Evolutionary conservation across 1,139 yeast species (phyloP), one percentile per base, ranked within the genome.

Genomic region (Casaregolazyma suthepensis): DNA sequence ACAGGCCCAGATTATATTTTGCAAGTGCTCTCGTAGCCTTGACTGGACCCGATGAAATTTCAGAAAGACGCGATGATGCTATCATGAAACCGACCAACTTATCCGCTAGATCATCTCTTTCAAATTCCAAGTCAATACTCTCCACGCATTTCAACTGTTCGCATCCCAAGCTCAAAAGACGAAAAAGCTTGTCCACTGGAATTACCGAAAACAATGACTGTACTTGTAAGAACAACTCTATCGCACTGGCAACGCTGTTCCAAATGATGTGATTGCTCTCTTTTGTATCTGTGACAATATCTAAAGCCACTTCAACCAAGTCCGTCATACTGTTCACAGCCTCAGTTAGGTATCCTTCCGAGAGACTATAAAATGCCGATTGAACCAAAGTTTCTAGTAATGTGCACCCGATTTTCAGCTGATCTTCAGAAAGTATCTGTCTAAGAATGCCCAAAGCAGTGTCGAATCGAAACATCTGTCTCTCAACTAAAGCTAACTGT

Each of bases 1-100:
- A 76, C 35, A 85, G 67, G 1, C 95, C 96, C 37, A 88, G 68
- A 63, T 91, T 90, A 67, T 80, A 87, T 68, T 79, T 76, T 1
- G 80, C 74, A 12, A 83, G 75, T 0, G 96, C 81, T 68, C 62
- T 62, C 20, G 65, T 59, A 6, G 63, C 54, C 45, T 57, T 58
- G 15, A 63, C 62, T 5, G 55, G 7, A 57, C 63, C n/a, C 75
- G 75, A 45, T 72, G 59, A 43, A 59, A 61, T 42, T 57, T 64
- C 43, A 69, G 68, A 43, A 68, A 72, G 38, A 52, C 63, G 59
- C 50, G 61, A 58, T 5, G 63, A 60, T 19, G 53, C 19, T 46
- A 66, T 49, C 55, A 56, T 47, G 26, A 31, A 55, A 1, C 46
- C 19, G 13, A 56, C 49, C 22, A 62, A 48, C 5, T 18, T 13